Percentiles rank a stretch among this genome's conserved stretches.
Conservation (phyloP, 1,139 yeast genomes). For the Suhomyces taliae region DNA sequence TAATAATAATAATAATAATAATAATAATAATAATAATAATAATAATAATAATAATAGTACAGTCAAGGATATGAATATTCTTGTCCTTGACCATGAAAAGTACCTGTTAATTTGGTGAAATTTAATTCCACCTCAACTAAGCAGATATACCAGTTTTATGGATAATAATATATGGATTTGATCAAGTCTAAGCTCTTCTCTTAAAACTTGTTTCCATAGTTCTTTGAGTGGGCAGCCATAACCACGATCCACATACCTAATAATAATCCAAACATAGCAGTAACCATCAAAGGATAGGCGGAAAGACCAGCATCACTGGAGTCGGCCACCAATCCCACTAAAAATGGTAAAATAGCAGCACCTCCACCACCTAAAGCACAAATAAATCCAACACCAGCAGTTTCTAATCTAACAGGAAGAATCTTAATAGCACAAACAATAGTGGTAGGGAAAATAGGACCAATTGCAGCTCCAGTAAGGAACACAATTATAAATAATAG, state of each 20-base stretch:
- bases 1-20: no score
- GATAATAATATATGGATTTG: no score
- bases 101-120: no score
- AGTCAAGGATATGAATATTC: no score
- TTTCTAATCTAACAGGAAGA: slow-evolving; percentile 61
- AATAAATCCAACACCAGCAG: slow-evolving; percentile 71
- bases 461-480: slow-evolving; percentile 64
- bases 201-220: slow-evolving; percentile 1
- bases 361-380: slow-evolving; percentile 78
- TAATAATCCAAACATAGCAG: slow-evolving; percentile 27
- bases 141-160: no score
- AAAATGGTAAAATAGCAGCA: slow-evolving; percentile 68
- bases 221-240: slow-evolving; percentile 5
- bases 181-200: no score
- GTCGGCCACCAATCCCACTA: slow-evolving; percentile 53
- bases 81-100: no score
- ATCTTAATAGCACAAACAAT: slow-evolving; percentile 63
- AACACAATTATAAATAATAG: slow-evolving; percentile 45
- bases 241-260: slow-evolving; percentile 30
- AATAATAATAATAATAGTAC: no score
- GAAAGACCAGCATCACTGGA: slow-evolving; percentile 34
- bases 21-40: no score
- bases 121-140: no score
- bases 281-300: slow-evolving; percentile 35
- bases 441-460: slow-evolving; percentile 81